Base-by-base conservation (phyloP, 2,329 filamentous ascomycete species). In the Cytospora schulzeri region DNA sequence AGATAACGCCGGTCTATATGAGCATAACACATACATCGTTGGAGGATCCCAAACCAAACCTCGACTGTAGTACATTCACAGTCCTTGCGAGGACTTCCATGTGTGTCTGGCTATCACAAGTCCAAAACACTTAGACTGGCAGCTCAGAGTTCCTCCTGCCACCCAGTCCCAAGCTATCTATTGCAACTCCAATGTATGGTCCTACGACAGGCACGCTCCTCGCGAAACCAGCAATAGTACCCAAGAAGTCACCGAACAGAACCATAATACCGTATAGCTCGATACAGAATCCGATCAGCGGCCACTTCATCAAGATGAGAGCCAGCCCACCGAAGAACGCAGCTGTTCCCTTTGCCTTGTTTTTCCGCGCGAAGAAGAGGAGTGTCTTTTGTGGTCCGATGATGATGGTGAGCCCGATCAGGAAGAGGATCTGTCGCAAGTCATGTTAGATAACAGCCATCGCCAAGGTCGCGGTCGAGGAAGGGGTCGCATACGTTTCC, bases 241-340 rank as follows among this genome's bases (percentile, higher is more conserved):
- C 91, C 65, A 98, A 85, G 79, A 98, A 98, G 77, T 99, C 95
- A 41, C 95, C 95, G 79, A 99, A 99, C 41, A 99, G 81, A 59
- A 97, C 86, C 70, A 96, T 85, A 69, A 99, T 94, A 33, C 95
- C 95, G 78, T 98, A 98, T 4, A 94, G 78, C 78, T 99, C 95
- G 70, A 98, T 85, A 64, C 90, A 73, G 79, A 99, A 99, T 31
- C 95, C 95, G 68, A 95, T 85, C 62, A 99, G 84, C 0, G 95
- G 91, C 93, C 95, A 99, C 67, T 91, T 87, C 73, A 97, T 76
- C 48, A 99, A 81, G 70, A 99, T 99, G 22, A 99, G 84, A 12
- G 88, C 73, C 48, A 99, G 90, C 17, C 95, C 95, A 4, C 82
- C 80, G 71, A 91, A 89, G 80, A 99, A 99, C 19, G 93, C 93